phyloP scores from a whole-genome alignment of 768 basidiomycete species.

The Phaeotremella skinneri region DNA sequence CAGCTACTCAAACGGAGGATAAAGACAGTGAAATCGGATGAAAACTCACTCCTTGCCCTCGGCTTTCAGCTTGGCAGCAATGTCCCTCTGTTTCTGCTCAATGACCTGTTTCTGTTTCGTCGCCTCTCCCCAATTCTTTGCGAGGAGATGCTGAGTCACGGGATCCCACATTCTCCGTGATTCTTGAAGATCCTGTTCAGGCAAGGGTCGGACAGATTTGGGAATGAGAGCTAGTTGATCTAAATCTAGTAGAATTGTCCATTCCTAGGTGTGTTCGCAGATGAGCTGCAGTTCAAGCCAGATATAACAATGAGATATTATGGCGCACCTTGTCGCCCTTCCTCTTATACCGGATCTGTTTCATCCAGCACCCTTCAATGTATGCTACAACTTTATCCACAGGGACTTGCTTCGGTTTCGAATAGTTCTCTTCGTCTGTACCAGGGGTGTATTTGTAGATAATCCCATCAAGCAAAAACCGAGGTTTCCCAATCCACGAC shows the following conservation, averaged over 20 bases:
- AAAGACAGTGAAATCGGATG: not conserved
- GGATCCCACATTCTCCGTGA: conserved; percentile 82
- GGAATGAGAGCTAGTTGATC: conserved; percentile 68
- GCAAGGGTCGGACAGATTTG: conserved; percentile 78
- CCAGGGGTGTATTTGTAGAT: conserved; percentile 75
- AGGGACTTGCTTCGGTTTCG: conserved; percentile 80
- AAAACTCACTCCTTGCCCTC: conserved; percentile 70
- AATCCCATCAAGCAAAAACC: conserved; percentile 81
- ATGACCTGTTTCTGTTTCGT: conserved; percentile 86
- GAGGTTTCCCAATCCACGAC: conserved; percentile 88
- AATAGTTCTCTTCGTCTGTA: conserved; percentile 54
- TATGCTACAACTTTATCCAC: conserved; percentile 69
- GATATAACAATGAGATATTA: not conserved
- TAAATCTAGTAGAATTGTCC: conserved; percentile 71
- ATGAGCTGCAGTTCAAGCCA: conserved; percentile 40
- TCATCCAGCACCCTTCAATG: conserved; percentile 86
- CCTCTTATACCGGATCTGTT: conserved; percentile 71
- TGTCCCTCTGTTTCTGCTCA: conserved; percentile 87
- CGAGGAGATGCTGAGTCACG: conserved; percentile 65
- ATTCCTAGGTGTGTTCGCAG: no score
- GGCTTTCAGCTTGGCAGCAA: conserved; percentile 79
- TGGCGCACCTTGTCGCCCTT: conserved; percentile 53
- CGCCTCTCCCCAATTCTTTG: conserved; percentile 86
- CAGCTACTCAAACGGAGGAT: no score
- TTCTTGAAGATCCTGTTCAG: conserved; percentile 73